Evolutionary conservation across 140 eudicot genomes (phyloP), one percentile per base, ranked within the genome.

Genomic region (Erigeron philadelphicus): DNA sequence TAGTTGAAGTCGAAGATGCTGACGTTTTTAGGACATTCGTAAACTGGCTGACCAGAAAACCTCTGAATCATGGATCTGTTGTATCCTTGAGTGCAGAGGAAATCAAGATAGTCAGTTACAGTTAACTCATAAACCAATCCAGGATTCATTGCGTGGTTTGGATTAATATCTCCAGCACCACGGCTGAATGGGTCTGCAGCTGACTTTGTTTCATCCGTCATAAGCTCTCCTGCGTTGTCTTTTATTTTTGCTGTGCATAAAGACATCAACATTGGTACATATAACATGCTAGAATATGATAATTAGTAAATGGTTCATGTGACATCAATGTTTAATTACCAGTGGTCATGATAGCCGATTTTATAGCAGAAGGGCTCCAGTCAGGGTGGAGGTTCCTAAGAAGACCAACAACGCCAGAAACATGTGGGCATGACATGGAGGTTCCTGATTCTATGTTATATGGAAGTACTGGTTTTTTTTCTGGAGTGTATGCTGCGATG

Each of bases 351-450:
- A 87, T 75, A 40, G 95, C 95, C 4, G 95, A 87, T 74, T 80
- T 79, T 46, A 87, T 85, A 66, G 95, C 90, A 47, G 88, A 70
- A 18, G 86, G 81, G 44, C 82, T 80, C 91, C 91, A 85, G 43
- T 80, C 38, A 44, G 84, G 88, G 70, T 88, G 75, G 59, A 82
- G 58, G 11, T 64, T 72, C 63, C 83, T 88, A 53, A 88, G 83
- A 3, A 85, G 85, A 18, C 83, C 95, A 2, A 73, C 85, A 47
- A 79, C 84, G 40, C 87, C 95, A 44, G 95, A 13, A 49, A 83
- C 81, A 64, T 84, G 95, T 11, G 95, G 91, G 72, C 95, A 88
- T 23, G 95, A 23, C 95, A 88, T 85, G 2, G 95, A 88, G 8
- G 95, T 88, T 7, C 95, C 95, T 0, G 85, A 82, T 6, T 63